Base-by-base conservation (phyloP, 768 basidiomycete species). In the Candolleomyces aberdarensis region DNA sequence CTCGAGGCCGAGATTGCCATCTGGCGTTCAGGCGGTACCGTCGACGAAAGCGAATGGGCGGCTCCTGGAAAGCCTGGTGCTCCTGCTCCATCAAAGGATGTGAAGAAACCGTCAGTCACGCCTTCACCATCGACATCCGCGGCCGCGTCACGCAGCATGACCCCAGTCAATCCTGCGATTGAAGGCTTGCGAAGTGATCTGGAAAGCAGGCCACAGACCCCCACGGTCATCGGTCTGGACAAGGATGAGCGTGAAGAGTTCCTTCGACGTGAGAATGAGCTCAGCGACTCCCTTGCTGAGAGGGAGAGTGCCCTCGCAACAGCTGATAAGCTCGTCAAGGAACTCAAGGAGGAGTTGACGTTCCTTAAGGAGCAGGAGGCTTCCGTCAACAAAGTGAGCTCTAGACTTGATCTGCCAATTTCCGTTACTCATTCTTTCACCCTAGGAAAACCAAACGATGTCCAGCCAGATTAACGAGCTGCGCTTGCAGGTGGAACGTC, bases 161-260 rank as follows among this genome's bases (percentile, higher is more conserved):
- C 93, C 1, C 83, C 94, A 40, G 80, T 89, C 48, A 88, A 89
- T 71, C 89, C 91, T 59, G 76, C 79, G 52, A 75, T 93, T 39
- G 88, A 94, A 68, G 82, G 89, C 49, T 75, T 94, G 56, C 80
- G 88, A 55, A 77, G 80, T 1, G 92, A 92, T 43, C 70, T 90
- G 43, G 88, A 91, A 60, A 93, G 91, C 69, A 79, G 97, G 59
- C 95, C 96, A 26, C 91, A 92, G 71, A 98, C 97, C 15, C 97
- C 96, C 14, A 92, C 92, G 7, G 90, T 90, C 46, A 81, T 91
- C 57, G 87, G 88, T 20, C 72, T 98, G 65, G 96, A 97, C 64
- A 94, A 95, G 78, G 97, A 98, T 68, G 97, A 99, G 76, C 80
- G 96, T 61, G 97, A 99, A 65, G 97, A 98, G 56, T 99, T 98